phyloP scores from a whole-genome alignment of 768 basidiomycete genomes.

The Mycena rosella region DNA sequence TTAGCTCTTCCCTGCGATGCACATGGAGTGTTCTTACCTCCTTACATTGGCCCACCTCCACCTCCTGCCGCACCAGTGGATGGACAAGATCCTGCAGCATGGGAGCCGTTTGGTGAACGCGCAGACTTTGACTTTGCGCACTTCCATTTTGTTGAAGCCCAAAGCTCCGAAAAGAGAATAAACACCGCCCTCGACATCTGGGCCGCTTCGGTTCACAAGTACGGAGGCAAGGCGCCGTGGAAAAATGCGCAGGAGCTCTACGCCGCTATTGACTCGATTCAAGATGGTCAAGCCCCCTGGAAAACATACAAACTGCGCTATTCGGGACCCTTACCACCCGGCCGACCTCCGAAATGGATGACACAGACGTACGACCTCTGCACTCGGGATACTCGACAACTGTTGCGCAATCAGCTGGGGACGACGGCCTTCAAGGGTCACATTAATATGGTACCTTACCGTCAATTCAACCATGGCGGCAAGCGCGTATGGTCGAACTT shows the following conservation, averaged over 20 bases:
- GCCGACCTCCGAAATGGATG: constrained; percentile 19
- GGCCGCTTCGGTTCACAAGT: constrained; percentile 7
- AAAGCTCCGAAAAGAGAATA: not conserved
- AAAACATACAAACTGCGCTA: constrained; percentile 25
- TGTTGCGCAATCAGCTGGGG: constrained; percentile 11
- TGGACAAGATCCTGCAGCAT: constrained; percentile 17
- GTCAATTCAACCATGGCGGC: constrained; percentile 39
- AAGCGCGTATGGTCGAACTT: constrained; percentile 43
- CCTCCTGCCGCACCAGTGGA: constrained; percentile 2
- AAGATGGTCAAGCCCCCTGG: constrained; percentile 43
- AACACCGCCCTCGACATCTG: constrained; percentile 21
- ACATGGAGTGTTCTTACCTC: not conserved
- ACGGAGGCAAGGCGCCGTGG: constrained; percentile 5
- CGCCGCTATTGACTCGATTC: constrained; percentile 41
- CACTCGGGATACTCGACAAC: constrained; percentile 2
- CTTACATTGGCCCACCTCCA: not conserved
- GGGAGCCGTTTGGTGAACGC: constrained; percentile 6
- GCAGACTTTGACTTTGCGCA: constrained; percentile 15
- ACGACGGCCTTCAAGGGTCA: constrained; percentile 13
- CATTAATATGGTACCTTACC: constrained; percentile 41
- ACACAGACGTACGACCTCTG: constrained; percentile 19
- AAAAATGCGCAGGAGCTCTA: constrained; percentile 38
- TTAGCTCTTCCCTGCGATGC: constrained; percentile 24
- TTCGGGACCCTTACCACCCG: constrained; percentile 1
- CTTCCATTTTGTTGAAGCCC: constrained; percentile 15